phyloP scores from a whole-genome alignment of 805 yeast genomes.

The Gaillardinia entomophila region DNA sequence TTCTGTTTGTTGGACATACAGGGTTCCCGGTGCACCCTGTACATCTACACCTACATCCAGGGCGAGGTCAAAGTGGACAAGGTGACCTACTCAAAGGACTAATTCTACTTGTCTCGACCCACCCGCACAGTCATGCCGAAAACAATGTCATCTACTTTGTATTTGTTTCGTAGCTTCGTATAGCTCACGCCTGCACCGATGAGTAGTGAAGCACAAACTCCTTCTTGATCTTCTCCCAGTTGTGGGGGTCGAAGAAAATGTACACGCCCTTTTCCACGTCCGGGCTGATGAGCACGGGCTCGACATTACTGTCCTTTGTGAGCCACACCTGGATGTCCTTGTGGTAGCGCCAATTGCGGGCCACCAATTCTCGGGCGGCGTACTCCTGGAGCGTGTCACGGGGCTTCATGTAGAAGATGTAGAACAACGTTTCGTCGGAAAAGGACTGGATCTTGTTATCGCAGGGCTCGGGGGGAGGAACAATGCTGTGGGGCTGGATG shows the following conservation, averaged over 20 bases:
- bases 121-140: too few species aligned
- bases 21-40: conserved; percentile 70
- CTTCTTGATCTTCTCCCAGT: conserved; percentile 90
- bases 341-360: conserved; percentile 95
- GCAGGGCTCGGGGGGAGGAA: conserved; percentile 38
- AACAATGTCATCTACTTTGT: too few species aligned
- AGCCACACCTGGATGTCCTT: conserved; percentile 95
- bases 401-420: conserved; percentile 89
- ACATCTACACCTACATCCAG: conserved; percentile 74
- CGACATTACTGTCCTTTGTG: conserved; percentile 86
- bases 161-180: too few species aligned
- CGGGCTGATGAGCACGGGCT: conserved; percentile 72
- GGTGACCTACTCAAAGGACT: conserved; percentile 40
- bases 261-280: conserved; percentile 92
- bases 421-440: conserved; percentile 89
- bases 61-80: conserved; percentile 91
- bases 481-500: conserved; percentile 25
- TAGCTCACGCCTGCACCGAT: conserved; percentile 20
- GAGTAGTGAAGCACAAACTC: conserved; percentile 52
- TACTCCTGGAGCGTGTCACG: conserved; percentile 89
- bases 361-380: conserved; percentile 85
- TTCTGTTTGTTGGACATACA: conserved; percentile 87
- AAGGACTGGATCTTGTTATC: conserved; percentile 53
- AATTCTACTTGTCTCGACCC: too few species aligned
- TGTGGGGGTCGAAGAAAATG: conserved; percentile 89